phyloP scores from a whole-genome alignment of 441 rosid genomes.

The Dalechampia spathulata region DNA sequence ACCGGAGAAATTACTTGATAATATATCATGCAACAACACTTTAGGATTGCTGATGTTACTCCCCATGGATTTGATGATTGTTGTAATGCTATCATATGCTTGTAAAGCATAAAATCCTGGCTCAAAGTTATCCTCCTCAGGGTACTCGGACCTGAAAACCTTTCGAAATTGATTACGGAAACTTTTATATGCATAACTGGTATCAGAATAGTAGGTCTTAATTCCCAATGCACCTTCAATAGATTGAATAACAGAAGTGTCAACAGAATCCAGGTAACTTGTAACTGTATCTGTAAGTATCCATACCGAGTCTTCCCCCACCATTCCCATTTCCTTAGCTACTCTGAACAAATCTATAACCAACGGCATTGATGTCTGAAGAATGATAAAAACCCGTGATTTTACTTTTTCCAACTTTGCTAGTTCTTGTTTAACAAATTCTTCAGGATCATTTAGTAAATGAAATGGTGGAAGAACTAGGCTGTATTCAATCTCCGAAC shows the following conservation, averaged over 20 bases:
- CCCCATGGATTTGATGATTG: slow-evolving; percentile 8
- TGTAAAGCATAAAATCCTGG: slow-evolving; percentile 28
- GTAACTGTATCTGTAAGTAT: slow-evolving; percentile 30
- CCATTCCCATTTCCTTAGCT: slow-evolving; percentile 29
- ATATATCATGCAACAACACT: slow-evolving; percentile 13
- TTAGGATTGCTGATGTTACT: background rate
- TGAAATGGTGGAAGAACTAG: slow-evolving; percentile 36
- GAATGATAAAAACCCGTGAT: slow-evolving; percentile 41
- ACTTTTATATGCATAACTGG: slow-evolving; percentile 7
- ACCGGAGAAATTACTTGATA: slow-evolving; percentile 21
- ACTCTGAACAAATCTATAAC: slow-evolving; percentile 30
- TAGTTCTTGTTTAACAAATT: slow-evolving; percentile 21
- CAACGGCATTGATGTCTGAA: slow-evolving; percentile 35
- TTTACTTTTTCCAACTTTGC: slow-evolving; percentile 17
- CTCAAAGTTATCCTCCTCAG: slow-evolving; percentile 16
- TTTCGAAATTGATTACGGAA: slow-evolving; percentile 22
- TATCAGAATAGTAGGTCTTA: slow-evolving; percentile 21
- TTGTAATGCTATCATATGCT: slow-evolving; percentile 31
- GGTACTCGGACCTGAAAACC: slow-evolving; percentile 13
- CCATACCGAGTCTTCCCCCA: slow-evolving; percentile 39
- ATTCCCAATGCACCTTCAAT: slow-evolving; percentile 46
- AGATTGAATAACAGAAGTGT: slow-evolving; percentile 29
- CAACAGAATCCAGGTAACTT: slow-evolving; percentile 28
- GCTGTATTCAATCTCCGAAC: slow-evolving; percentile 33
- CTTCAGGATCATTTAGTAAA: slow-evolving; percentile 17